These are phyloP conservation scores for Furcasterigmium sp. DNA, from an alignment of 2,329 filamentous ascomycete genomes.

Conservation along the genomic window DNA sequence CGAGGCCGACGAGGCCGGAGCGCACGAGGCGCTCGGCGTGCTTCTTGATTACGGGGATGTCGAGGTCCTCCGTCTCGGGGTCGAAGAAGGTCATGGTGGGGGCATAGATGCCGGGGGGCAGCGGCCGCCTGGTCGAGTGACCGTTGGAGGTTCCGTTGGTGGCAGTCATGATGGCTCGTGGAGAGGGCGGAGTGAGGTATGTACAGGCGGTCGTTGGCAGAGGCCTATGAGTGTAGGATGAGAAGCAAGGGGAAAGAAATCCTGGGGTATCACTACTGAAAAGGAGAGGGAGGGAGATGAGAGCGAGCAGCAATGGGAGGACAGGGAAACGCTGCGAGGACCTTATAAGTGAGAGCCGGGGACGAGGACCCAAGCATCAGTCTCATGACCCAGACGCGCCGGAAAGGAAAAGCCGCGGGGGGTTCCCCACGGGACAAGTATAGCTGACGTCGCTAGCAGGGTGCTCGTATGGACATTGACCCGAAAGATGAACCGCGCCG, in stretches of 20 bases:
- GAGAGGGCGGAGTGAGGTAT: background rate
- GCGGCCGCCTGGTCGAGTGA: slow-evolving; percentile 39
- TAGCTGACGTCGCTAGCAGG: slow-evolving; percentile 18
- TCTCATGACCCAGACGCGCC: slow-evolving; percentile 26
- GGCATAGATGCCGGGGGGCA: slow-evolving; percentile 80
- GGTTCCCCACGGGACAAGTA: slow-evolving; percentile 20
- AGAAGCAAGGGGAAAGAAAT: background rate
- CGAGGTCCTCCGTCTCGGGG: slow-evolving; percentile 76
- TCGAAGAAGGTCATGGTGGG: slow-evolving; percentile 91
- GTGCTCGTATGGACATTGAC: slow-evolving; percentile 30
- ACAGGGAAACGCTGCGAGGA: slow-evolving; percentile 2
- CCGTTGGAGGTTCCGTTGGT: slow-evolving; percentile 13
- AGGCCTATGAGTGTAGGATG: background rate
- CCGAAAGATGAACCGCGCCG: slow-evolving; percentile 23
- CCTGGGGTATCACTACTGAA: background rate
- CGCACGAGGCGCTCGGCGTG: slow-evolving; percentile 74
- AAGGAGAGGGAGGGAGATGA: slow-evolving; percentile 5
- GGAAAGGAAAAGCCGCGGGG: slow-evolving; percentile 18
- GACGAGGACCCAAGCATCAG: slow-evolving; percentile 11
- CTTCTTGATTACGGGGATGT: slow-evolving; percentile 72
- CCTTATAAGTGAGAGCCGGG: slow-evolving; percentile 20
- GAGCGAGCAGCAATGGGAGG: slow-evolving; percentile 6
- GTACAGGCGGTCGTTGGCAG: background rate
- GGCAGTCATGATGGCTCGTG: slow-evolving; percentile 11
- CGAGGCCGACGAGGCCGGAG: slow-evolving; percentile 74